These are phyloP conservation scores for Colletotrichum sp. DNA, from an alignment of 2,329 filamentous ascomycete species.

Conservation along the genomic window DNA sequence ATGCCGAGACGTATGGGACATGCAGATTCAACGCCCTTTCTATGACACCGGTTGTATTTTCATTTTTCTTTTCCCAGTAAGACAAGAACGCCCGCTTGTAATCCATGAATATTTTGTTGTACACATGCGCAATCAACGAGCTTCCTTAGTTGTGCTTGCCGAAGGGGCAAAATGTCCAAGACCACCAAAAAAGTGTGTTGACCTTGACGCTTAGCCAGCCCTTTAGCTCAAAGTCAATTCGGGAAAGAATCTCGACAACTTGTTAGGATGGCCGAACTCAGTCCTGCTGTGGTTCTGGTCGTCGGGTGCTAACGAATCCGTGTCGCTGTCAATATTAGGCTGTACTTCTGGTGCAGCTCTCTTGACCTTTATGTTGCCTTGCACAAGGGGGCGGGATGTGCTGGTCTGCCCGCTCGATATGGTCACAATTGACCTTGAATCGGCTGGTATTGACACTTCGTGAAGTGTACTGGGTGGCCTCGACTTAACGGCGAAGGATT, in stretches of 20 bases:
- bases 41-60: background rate
- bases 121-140: background rate
- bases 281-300: slow-evolving; percentile 13
- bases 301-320: slow-evolving; percentile 14
- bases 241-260: slow-evolving; percentile 23
- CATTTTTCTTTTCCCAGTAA: background rate
- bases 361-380: slow-evolving; percentile 24
- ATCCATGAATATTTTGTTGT: background rate
- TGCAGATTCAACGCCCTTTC: background rate
- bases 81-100: background rate
- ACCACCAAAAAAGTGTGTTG: background rate
- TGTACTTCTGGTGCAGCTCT: slow-evolving; percentile 12
- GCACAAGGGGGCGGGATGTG: slow-evolving; percentile 7
- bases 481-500: background rate
- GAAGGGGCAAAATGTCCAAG: background rate
- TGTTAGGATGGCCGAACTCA: slow-evolving; percentile 24
- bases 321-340: slow-evolving; percentile 11
- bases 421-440: slow-evolving; percentile 14
- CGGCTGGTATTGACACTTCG: slow-evolving; percentile 7
- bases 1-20: background rate
- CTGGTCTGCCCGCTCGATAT: slow-evolving; percentile 14
- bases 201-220: background rate
- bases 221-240: slow-evolving; percentile 22
- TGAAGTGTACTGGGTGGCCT: slow-evolving; percentile 17
- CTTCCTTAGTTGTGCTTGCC: background rate